These are phyloP conservation scores for Tuber borchii DNA, from an alignment of 495 filamentous ascomycete species.

Conservation along the genomic window DNA sequence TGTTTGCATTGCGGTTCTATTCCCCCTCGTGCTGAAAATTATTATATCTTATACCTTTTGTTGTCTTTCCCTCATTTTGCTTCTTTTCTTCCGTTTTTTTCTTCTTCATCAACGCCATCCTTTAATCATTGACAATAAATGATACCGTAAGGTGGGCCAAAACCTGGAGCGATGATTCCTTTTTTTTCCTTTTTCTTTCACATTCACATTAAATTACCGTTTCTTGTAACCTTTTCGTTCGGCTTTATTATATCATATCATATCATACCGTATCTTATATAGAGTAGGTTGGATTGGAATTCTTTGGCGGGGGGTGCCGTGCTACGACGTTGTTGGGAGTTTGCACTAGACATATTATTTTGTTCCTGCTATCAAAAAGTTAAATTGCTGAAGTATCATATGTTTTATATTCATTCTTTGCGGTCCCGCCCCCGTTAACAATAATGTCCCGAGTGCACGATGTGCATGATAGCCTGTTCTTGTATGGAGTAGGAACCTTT, in stretches of 20 bases:
- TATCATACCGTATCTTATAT: neutral
- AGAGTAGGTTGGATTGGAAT: conserved; percentile 2
- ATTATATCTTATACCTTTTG: conserved; percentile 8
- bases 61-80: neutral
- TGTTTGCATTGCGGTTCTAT: conserved; percentile 1
- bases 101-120: neutral
- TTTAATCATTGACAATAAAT: neutral
- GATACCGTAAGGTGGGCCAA: neutral
- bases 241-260: neutral
- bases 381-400: neutral
- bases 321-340: neutral
- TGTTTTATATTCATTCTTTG: neutral
- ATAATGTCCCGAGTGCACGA: too few relatives aligned
- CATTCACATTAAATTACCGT: neutral
- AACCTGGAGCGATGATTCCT: neutral
- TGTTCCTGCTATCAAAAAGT: neutral
- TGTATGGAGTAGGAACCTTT: too few relatives aligned
- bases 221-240: neutral
- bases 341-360: neutral
- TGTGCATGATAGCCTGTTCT: too few relatives aligned
- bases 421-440: neutral
- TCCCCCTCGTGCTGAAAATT: conserved; percentile 9
- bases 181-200: neutral
- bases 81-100: conserved; percentile 5
- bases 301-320: neutral